phyloP scores from a whole-genome alignment of 2,329 filamentous ascomycete species.

The Verticillium albo-atrum region DNA sequence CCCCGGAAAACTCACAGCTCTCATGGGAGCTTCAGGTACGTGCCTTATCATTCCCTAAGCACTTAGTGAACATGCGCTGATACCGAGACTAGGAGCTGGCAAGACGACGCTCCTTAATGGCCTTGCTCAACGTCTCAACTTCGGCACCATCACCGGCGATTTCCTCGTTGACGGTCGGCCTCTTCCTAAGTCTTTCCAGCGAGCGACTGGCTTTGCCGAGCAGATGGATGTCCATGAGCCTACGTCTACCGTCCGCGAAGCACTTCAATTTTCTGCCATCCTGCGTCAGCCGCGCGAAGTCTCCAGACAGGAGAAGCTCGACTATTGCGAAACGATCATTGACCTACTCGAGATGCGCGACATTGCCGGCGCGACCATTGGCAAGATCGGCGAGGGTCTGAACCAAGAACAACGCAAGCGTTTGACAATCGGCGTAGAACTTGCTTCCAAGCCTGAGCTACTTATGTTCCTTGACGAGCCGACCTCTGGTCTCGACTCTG shows the following conservation, averaged over 20 bases:
- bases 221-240: conserved; percentile 66
- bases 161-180: conserved; percentile 74
- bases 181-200: conserved; percentile 71
- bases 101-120: conserved; percentile 74
- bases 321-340: conserved; percentile 65
- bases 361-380: conserved; percentile 62
- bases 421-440: conserved; percentile 51
- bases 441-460: conserved; percentile 53
- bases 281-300: conserved; percentile 57
- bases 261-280: conserved; percentile 60
- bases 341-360: conserved; percentile 64
- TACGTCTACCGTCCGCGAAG: conserved; percentile 62
- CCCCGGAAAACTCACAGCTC: conserved; percentile 72
- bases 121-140: conserved; percentile 69
- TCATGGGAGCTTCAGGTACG: conserved; percentile 60
- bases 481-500: conserved; percentile 53
- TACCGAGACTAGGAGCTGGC: conserved; percentile 39
- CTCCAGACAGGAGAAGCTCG: conserved; percentile 57
- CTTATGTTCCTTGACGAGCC: conserved; percentile 63
- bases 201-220: conserved; percentile 67
- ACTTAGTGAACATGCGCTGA: conserved; percentile 11
- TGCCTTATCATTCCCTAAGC: not conserved
- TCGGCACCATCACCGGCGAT: conserved; percentile 71
- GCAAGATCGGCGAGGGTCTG: conserved; percentile 52
- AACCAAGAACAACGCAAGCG: conserved; percentile 56